Conservation (phyloP, 306 rosid genomes). For the Sicyos baderoa region DNA sequence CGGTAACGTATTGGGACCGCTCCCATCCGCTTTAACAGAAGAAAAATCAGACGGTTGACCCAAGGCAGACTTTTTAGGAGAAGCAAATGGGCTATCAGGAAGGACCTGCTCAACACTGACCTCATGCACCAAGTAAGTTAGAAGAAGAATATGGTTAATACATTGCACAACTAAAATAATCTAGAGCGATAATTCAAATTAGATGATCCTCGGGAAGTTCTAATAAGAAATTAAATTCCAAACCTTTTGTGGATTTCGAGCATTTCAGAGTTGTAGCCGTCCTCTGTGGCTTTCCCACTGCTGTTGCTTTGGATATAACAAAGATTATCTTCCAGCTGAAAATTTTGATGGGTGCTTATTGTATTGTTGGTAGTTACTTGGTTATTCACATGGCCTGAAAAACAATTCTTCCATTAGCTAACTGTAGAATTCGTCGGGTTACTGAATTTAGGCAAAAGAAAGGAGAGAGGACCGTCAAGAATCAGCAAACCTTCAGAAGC, state of each 20-base stretch:
- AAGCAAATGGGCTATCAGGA: slow-evolving; percentile 76
- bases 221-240: slow-evolving; percentile 10
- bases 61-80: slow-evolving; percentile 59
- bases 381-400: slow-evolving; percentile 41
- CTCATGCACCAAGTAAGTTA: slow-evolving; percentile 4
- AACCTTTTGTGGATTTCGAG: slow-evolving; percentile 43
- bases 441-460: background rate
- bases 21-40: slow-evolving; percentile 21
- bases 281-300: slow-evolving; percentile 27
- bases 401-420: background rate
- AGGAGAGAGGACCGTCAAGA: background rate
- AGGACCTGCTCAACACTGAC: slow-evolving; percentile 67
- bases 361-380: slow-evolving; percentile 24
- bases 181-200: slow-evolving; percentile 9
- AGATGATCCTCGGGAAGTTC: background rate
- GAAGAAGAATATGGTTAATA: slow-evolving; percentile 1
- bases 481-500: slow-evolving; percentile 45
- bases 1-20: slow-evolving; percentile 28
- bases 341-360: slow-evolving; percentile 27
- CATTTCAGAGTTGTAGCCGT: slow-evolving; percentile 25
- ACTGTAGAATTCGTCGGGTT: background rate
- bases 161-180: background rate
- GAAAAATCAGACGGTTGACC: slow-evolving; percentile 35
- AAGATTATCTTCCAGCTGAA: slow-evolving; percentile 34
- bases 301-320: slow-evolving; percentile 28